phyloP scores from a whole-genome alignment of 106 monocot species.

The Phalaenopsis equestris region DNA sequence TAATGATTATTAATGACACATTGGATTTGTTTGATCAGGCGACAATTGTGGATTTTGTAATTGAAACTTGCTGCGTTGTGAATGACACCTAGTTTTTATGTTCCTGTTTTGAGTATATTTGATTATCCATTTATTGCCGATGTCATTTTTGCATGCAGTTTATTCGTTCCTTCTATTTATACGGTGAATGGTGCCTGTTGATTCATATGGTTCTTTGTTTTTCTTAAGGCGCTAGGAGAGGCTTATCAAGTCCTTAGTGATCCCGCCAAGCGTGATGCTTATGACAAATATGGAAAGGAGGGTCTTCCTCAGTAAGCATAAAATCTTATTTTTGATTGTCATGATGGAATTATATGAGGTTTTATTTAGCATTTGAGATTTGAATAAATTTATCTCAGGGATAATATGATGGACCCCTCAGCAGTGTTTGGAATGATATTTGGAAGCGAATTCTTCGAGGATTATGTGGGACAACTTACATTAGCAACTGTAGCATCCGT shows the following conservation, averaged over 20 bases:
- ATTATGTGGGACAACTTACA: slow-evolving; percentile 85
- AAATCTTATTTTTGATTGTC: not conserved
- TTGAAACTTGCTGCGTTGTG: no score
- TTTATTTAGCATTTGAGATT: not conserved
- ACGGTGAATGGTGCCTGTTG: not conserved
- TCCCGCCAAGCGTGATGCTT: slow-evolving; percentile 67
- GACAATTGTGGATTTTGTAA: no score
- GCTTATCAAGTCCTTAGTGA: slow-evolving; percentile 94
- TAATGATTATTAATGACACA: no score
- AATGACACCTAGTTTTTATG: no score
- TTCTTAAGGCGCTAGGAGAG: slow-evolving; percentile 59
- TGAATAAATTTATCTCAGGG: slow-evolving; percentile 33
- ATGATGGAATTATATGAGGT: not conserved
- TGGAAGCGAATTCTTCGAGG: slow-evolving; percentile 96
- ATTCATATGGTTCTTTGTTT: not conserved
- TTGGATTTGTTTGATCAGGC: no score
- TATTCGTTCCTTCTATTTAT: not conserved
- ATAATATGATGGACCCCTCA: slow-evolving; percentile 77
- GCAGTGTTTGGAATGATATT: slow-evolving; percentile 99
- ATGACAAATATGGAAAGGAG: slow-evolving; percentile 83
- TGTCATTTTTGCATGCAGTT: not conserved
- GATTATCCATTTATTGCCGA: no score
- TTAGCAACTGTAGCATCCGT: slow-evolving; percentile 69
- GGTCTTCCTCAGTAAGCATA: slow-evolving; percentile 68
- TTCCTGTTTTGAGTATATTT: no score